Percentiles rank a stretch among this genome's conserved stretches.
phyloP scores from a whole-genome alignment of 495 filamentous ascomycete species.

The Penicillium waksmanii region DNA sequence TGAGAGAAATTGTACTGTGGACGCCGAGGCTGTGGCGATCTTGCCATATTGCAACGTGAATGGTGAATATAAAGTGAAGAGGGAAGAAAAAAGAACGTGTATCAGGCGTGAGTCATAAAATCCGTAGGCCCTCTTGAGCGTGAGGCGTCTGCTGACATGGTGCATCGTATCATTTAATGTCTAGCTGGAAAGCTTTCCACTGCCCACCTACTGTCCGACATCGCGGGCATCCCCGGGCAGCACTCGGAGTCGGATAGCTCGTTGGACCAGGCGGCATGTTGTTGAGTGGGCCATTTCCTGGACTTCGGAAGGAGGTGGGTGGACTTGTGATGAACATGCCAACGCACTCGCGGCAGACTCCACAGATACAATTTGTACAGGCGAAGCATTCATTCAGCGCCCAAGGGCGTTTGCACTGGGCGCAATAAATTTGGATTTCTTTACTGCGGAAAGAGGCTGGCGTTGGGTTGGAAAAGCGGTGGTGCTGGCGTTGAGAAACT shows the following conservation, averaged over 20 bases:
- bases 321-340: constrained; percentile 68
- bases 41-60: constrained; percentile 11
- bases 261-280: constrained; percentile 38
- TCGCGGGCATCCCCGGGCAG: constrained; percentile 53
- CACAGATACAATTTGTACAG: constrained; percentile 93
- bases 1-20: constrained; percentile 3
- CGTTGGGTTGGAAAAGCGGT: constrained; percentile 53
- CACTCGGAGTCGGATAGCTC: constrained; percentile 43
- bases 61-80: constrained; percentile 2
- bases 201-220: constrained; percentile 53
- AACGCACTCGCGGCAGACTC: constrained; percentile 84
- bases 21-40: constrained; percentile 13
- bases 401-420: constrained; percentile 74
- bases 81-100: constrained; percentile 20
- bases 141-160: not conserved
- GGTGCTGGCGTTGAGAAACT: constrained; percentile 46
- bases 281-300: constrained; percentile 39
- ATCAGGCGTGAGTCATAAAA: constrained; percentile 45
- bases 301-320: constrained; percentile 40
- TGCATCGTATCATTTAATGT: constrained; percentile 46
- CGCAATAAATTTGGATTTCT: constrained; percentile 86
- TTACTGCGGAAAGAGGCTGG: constrained; percentile 46
- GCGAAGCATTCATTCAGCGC: constrained; percentile 80
- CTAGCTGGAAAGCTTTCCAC: constrained; percentile 59
- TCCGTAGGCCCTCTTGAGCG: constrained; percentile 35